A percentile compares a stretch with the other conserved stretches of the same genome.
phyloP scores from a whole-genome alignment of 768 basidiomycete species.

The Nidula microcarpa region DNA sequence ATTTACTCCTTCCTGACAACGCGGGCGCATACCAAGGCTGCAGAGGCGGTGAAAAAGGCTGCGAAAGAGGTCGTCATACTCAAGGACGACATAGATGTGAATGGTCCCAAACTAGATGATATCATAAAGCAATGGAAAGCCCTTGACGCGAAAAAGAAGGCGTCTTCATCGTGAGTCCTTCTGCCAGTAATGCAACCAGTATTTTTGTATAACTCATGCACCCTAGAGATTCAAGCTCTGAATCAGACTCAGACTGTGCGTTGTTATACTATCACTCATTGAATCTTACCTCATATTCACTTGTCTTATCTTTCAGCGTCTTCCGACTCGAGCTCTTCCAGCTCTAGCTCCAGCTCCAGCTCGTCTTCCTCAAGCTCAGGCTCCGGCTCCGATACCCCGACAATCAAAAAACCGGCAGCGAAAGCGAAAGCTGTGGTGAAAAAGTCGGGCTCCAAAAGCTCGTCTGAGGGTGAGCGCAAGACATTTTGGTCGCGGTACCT shows the following conservation, averaged over 20 bases:
- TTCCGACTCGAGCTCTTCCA: constrained; percentile 2
- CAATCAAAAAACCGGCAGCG: neutral
- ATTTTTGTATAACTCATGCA: neutral
- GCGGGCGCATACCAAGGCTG: constrained; percentile 66
- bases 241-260: constrained; percentile 17
- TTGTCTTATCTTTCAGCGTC: neutral
- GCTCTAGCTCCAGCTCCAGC: constrained; percentile 13
- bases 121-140: constrained; percentile 67
- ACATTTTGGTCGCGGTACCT: too few relatives aligned
- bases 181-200: neutral
- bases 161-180: constrained; percentile 13
- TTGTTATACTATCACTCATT: neutral
- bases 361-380: constrained; percentile 15
- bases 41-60: constrained; percentile 71
- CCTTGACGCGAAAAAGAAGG: constrained; percentile 17
- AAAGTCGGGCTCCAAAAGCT: too few relatives aligned
- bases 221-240: neutral
- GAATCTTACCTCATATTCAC: too few relatives aligned
- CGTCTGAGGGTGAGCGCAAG: too few relatives aligned
- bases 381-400: constrained; percentile 21
- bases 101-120: constrained; percentile 57
- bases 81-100: constrained; percentile 44
- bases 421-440: neutral
- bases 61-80: constrained; percentile 60
- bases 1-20: constrained; percentile 72